Percentiles rank a stretch among this genome's conserved stretches.
phyloP scores from a whole-genome alignment of 495 filamentous ascomycete genomes.

The Tetracladium marchalianum region DNA sequence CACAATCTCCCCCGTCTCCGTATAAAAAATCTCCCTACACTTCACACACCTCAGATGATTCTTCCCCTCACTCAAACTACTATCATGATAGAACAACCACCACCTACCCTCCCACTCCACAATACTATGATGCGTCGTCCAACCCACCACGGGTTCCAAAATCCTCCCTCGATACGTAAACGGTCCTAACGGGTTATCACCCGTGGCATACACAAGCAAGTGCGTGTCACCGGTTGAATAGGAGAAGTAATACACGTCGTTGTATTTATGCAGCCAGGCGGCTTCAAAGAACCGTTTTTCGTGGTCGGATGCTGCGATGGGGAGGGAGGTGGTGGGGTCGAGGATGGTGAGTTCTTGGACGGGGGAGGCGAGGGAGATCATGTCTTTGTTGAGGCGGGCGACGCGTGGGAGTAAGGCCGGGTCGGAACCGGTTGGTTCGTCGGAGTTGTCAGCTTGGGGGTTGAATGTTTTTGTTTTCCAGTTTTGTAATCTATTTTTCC shows the following conservation, averaged over 20 bases:
- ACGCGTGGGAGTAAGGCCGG: constrained; percentile 50
- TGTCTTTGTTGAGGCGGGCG: constrained; percentile 49
- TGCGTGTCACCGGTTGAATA: constrained; percentile 72
- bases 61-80: constrained; percentile 47
- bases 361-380: constrained; percentile 30
- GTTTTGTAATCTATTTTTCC: constrained; percentile 27
- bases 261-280: constrained; percentile 61
- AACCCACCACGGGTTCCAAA: constrained; percentile 63
- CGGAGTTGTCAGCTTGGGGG: constrained; percentile 12
- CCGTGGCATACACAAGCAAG: constrained; percentile 54
- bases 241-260: constrained; percentile 60
- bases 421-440: neutral
- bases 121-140: constrained; percentile 76
- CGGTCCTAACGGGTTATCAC: constrained; percentile 51
- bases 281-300: constrained; percentile 71
- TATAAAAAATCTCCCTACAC: constrained; percentile 62
- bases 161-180: constrained; percentile 62
- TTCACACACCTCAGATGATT: constrained; percentile 61
- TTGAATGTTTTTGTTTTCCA: constrained; percentile 42
- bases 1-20: constrained; percentile 48
- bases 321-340: constrained; percentile 38
- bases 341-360: constrained; percentile 29
- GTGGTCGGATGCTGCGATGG: constrained; percentile 53
- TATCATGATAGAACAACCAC: constrained; percentile 70
- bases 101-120: constrained; percentile 58